Conservation (phyloP, 257 asterid genomes). For the Ilex asprella region DNA sequence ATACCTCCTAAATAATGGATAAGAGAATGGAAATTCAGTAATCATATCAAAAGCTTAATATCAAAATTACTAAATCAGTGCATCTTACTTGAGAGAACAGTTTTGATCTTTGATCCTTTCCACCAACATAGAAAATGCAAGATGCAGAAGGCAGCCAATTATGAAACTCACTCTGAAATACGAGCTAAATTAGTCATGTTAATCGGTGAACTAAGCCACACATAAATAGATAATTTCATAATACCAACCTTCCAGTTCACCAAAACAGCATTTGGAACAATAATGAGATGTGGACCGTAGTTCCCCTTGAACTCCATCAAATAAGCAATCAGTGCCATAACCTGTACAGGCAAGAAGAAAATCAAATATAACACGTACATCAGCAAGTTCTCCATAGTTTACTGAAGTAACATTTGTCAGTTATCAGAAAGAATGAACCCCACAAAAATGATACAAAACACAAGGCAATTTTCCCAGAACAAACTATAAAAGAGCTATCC, state of each 20-base stretch:
- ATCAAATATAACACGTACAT: not conserved
- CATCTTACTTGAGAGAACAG: constrained; percentile 85
- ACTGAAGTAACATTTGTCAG: too few species aligned
- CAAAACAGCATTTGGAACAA: constrained; percentile 98
- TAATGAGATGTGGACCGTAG: constrained; percentile 96
- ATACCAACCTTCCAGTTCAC: constrained; percentile 95
- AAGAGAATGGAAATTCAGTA: constrained; percentile 15
- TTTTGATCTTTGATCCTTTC: constrained; percentile 76
- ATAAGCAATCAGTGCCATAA: constrained; percentile 93
- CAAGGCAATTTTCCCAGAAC: too few species aligned
- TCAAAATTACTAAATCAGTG: constrained; percentile 9
- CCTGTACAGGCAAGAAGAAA: constrained; percentile 40
- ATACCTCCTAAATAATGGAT: constrained; percentile 64
- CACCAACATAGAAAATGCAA: constrained; percentile 95
- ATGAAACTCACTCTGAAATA: constrained; percentile 78
- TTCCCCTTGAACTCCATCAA: constrained; percentile 98
- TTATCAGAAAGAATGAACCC: not conserved
- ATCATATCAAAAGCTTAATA: constrained; percentile 11
- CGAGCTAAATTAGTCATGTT: constrained; percentile 22
- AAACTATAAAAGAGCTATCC: too few species aligned
- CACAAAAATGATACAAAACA: not conserved
- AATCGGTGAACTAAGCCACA: not conserved
- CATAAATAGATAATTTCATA: constrained; percentile 4
- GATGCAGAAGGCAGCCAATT: constrained; percentile 95
- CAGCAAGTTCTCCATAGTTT: too few species aligned